A percentile compares a stretch with the other conserved stretches of the same genome.
Evolutionary conservation across 1,284 basidiomycete species (phyloP).

Genomic region (Trametes polyzona): DNA sequence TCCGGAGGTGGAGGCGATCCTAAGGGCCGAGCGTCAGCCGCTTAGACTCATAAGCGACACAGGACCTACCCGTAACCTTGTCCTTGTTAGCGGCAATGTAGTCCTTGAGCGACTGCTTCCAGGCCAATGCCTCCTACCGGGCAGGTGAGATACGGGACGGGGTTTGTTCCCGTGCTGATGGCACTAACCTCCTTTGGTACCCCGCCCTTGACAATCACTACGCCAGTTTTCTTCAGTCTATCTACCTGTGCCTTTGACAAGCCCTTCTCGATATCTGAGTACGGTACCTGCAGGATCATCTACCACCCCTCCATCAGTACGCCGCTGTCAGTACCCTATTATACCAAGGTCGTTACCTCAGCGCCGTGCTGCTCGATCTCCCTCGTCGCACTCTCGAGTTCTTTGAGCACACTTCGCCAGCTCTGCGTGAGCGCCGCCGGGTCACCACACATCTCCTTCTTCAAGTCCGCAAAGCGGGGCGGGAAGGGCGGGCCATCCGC

Average conservation of each 20-base stretch:
- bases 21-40: slow-evolving; percentile 30
- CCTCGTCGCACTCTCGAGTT: slow-evolving; percentile 48
- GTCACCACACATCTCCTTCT: slow-evolving; percentile 58
- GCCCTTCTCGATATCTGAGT: slow-evolving; percentile 50
- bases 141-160: too few species aligned
- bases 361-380: slow-evolving; percentile 45
- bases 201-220: slow-evolving; percentile 63
- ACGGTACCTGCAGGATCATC: slow-evolving; percentile 62
- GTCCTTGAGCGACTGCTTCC: slow-evolving; percentile 60
- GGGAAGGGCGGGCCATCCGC: slow-evolving; percentile 52
- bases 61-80: slow-evolving; percentile 50
- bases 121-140: slow-evolving; percentile 57
- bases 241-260: slow-evolving; percentile 44
- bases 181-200: slow-evolving; percentile 51
- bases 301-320: too few species aligned
- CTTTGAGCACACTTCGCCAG: slow-evolving; percentile 59
- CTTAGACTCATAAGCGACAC: background rate
- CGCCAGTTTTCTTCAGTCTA: slow-evolving; percentile 58
- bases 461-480: slow-evolving; percentile 60
- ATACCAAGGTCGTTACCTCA: slow-evolving; percentile 16
- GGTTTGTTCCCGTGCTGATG: background rate
- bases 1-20: slow-evolving; percentile 70
- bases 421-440: slow-evolving; percentile 44
- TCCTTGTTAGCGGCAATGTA: slow-evolving; percentile 59
- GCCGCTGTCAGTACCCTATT: background rate